These are phyloP conservation scores for Microdochium bolleyi DNA, from an alignment of 2,329 filamentous ascomycete genomes.

Conservation along the genomic window DNA sequence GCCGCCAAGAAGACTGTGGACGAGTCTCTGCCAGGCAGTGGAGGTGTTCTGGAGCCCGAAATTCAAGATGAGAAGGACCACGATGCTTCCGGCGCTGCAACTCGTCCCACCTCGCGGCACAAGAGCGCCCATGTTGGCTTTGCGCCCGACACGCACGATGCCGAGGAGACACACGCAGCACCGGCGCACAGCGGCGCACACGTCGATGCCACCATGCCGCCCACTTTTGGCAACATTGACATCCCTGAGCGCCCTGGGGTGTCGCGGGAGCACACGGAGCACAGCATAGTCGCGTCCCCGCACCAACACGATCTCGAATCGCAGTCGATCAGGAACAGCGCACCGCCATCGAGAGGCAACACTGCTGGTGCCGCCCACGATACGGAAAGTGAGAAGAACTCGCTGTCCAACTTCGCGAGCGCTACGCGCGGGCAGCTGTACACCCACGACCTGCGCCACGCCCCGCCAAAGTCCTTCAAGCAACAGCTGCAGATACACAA, in stretches of 20 bases:
- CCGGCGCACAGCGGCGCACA: constrained; percentile 2
- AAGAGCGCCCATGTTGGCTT: constrained; percentile 50
- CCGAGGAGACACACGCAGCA: constrained; percentile 3
- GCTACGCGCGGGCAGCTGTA: constrained; percentile 43
- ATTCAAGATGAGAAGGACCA: constrained; percentile 5
- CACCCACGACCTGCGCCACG: constrained; percentile 60
- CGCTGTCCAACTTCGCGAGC: constrained; percentile 22
- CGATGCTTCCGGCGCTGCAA: constrained; percentile 2
- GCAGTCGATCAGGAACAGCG: not conserved
- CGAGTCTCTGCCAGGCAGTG: not conserved
- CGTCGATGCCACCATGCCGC: not conserved
- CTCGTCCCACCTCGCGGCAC: constrained; percentile 12
- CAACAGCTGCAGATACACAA: constrained; percentile 72
- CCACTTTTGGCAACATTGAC: not conserved
- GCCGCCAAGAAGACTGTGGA: not conserved
- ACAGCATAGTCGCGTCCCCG: not conserved
- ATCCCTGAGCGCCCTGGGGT: not conserved
- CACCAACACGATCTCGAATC: not conserved
- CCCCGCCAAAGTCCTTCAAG: constrained; percentile 61
- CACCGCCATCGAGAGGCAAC: not conserved
- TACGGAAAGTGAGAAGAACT: constrained; percentile 33
- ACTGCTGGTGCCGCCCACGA: constrained; percentile 13
- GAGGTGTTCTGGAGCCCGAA: constrained; percentile 1
- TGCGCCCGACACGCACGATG: constrained; percentile 24
- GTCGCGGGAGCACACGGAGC: not conserved